phyloP scores from a whole-genome alignment of 352 stramenopile genomes.

The Phytophthora vignae region DNA sequence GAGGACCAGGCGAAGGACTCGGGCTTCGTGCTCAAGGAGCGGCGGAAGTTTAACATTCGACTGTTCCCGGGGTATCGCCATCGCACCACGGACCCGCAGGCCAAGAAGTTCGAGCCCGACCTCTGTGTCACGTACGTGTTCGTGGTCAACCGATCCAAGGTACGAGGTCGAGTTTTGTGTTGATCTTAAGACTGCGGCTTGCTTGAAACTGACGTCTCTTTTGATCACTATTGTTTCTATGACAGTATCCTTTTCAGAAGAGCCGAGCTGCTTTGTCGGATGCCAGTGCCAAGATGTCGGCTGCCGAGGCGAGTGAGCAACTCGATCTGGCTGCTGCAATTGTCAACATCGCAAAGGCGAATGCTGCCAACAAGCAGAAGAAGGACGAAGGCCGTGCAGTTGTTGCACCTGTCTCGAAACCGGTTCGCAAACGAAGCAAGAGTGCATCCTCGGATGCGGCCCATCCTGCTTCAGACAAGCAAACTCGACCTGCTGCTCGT shows the following conservation, averaged over 20 bases:
- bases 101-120: constrained; percentile 86
- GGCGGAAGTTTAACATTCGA: constrained; percentile 73
- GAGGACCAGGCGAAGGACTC: constrained; percentile 80
- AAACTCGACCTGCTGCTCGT: not conserved
- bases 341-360: constrained; percentile 34
- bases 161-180: constrained; percentile 23
- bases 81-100: constrained; percentile 86
- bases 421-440: not conserved
- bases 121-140: constrained; percentile 89
- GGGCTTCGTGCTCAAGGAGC: constrained; percentile 83
- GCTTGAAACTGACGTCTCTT: not conserved
- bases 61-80: constrained; percentile 89
- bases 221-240: constrained; percentile 2
- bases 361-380: constrained; percentile 17
- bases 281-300: constrained; percentile 21
- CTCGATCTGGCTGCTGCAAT: constrained; percentile 39
- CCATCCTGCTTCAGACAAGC: not conserved
- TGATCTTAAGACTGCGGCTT: not conserved
- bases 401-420: not conserved
- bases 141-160: constrained; percentile 82
- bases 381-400: not conserved
- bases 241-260: constrained; percentile 46
- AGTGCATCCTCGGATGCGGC: not conserved
- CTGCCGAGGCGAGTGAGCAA: constrained; percentile 27
- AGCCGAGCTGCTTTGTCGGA: constrained; percentile 30